These are phyloP conservation scores for Camelina hispida DNA, from an alignment of 345 rosid species.

Conservation along the genomic window DNA sequence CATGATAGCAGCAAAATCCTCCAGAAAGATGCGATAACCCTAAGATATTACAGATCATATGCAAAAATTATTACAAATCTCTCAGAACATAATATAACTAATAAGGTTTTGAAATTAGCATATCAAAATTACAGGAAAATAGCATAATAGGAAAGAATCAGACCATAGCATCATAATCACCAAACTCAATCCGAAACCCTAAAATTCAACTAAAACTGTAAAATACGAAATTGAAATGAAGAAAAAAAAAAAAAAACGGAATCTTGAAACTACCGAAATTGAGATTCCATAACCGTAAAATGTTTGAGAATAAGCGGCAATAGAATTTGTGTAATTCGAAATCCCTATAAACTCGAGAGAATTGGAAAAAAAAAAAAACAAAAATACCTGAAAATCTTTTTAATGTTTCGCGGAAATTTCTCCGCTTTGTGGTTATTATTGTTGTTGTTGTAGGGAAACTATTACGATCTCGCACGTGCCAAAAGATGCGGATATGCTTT, in stretches of 20 bases:
- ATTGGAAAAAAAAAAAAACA: too few relatives aligned
- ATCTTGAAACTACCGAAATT: conserved; percentile 8
- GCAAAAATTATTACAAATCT: conserved; percentile 15
- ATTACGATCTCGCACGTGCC: conserved; percentile 42
- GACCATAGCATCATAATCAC: background rate
- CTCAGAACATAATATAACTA: conserved; percentile 20
- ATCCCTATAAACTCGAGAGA: conserved; percentile 7
- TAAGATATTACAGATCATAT: background rate
- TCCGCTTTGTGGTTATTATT: background rate
- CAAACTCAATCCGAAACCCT: conserved; percentile 3
- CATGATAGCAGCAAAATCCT: conserved; percentile 46
- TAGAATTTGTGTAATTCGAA: conserved; percentile 15
- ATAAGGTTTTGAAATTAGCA: background rate
- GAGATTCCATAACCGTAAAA: conserved; percentile 1
- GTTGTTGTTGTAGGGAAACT: background rate
- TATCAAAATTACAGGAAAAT: background rate
- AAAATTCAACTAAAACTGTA: conserved; percentile 1
- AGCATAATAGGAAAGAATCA: background rate
- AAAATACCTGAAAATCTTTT: background rate
- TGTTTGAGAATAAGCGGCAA: conserved; percentile 15
- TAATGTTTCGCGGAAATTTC: background rate
- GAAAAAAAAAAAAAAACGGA: background rate
- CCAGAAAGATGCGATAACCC: conserved; percentile 2
- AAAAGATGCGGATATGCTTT: conserved; percentile 44
- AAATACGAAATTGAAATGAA: background rate